These are phyloP conservation scores for Odontarrhena argentea DNA, from an alignment of 345 rosid species.

Conservation along the genomic window DNA sequence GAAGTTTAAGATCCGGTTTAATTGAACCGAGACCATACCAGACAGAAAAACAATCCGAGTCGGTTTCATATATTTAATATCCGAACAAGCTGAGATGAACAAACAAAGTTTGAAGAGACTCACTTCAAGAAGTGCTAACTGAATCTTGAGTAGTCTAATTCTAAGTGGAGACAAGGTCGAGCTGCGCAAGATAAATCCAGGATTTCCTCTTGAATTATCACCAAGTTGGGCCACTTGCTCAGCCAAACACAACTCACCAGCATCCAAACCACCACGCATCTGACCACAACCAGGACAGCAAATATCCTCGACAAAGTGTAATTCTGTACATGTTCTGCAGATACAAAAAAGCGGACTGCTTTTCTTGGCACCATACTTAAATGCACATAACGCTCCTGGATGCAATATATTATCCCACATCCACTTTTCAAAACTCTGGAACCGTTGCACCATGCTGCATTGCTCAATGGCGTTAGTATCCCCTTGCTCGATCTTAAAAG, in stretches of 20 bases:
- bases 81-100: no score
- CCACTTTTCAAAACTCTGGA: conserved; percentile 79
- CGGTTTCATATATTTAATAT: no score
- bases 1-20: background rate
- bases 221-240: conserved; percentile 51
- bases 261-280: conserved; percentile 36
- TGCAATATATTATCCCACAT: conserved; percentile 50
- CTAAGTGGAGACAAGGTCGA: conserved; percentile 53
- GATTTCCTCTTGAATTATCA: conserved; percentile 30
- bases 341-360: conserved; percentile 48
- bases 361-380: conserved; percentile 62
- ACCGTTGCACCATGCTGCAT: conserved; percentile 56
- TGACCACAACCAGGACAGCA: conserved; percentile 59
- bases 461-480: conserved; percentile 51
- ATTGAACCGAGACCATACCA: background rate
- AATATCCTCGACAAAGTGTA: conserved; percentile 47
- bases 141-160: conserved; percentile 64
- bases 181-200: conserved; percentile 32
- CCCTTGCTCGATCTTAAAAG: conserved; percentile 65
- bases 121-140: conserved; percentile 70
- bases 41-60: background rate
- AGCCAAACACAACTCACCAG: conserved; percentile 45
- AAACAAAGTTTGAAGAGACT: conserved; percentile 25
- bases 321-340: conserved; percentile 61
- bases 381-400: conserved; percentile 48